Base-by-base conservation (phyloP, 208 protist species). In the Leishmania braziliensis region DNA sequence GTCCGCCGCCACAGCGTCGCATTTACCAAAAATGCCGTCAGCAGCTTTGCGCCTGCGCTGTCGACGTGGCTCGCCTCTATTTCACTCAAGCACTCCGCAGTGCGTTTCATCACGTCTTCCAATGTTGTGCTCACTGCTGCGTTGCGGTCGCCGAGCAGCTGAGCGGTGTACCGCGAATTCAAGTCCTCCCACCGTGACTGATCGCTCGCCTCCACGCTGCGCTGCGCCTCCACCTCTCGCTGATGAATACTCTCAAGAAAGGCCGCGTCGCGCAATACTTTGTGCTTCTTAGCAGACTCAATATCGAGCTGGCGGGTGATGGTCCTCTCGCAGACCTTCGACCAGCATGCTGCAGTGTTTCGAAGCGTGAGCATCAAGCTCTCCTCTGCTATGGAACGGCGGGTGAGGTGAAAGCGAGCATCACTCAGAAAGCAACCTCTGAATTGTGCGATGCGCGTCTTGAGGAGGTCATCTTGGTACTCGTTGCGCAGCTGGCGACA, bases 321-420 rank as follows among this genome's bases (percentile, higher is more conserved):
- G 48, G 90, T 79, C 79, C 93, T 89, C 54, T 92, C 87, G 77
- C 92, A 96, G 74, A 97, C 84, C 18, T 89, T 43, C 29, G 92
- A 86, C 92, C 95, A 95, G 90, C 93, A 97, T 54, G 60, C 77
- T 26, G 89, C 86, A 43, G 91, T 92, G 53, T 80, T 79, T 54
- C 86, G 85, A 14, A 97, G 65, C 39, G 87, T 83, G n/a, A 77
- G 58, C 29, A 93, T 79, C 26, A 97, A 72, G 18, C 90, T 84
- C 56, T 88, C 74, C 87, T 97, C 94, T 65, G 84, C 84, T 50
- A 73, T 69, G 29, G 91, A 90, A 39, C 81, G 84, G 16, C 63
- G 72, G 14, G 77, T 53, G 18, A 83, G 71, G 69, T 87, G 77
- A 26, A 84, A 78, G 10, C 71, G 79, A n/a, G 91, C 72, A 20